Evolutionary conservation across 768 basidiomycete genomes (phyloP), one percentile per base, ranked within the genome.

Genomic region (Sporobolomyces phaffii): DNA sequence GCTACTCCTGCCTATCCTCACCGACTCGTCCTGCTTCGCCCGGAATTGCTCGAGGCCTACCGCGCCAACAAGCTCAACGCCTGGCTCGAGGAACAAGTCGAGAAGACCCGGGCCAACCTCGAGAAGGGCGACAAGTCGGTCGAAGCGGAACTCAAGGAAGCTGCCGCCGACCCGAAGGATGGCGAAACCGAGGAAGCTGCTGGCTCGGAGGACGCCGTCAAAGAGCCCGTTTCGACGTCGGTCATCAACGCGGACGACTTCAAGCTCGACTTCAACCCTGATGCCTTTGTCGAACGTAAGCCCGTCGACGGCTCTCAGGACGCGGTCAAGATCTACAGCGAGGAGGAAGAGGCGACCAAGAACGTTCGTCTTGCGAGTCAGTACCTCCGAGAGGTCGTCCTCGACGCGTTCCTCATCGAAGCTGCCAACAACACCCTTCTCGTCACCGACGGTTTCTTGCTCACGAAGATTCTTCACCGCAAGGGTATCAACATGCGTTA

Each of bases 401-500:
- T 80, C 40, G 76, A 76, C 15, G 74, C 75, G 1, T 74, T 80
- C 65, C 74, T 77, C 36, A 58, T 77, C 62, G 76, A 79, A 29
- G 66, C 78, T 38, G 76, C 75, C 43, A 71, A 75, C 31, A 72
- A 72, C 47, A 73, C 73, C 22, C 69, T 74, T 24, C 72, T 73
- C 33, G 53, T 78, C 44, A 77, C 78, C 72, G 80, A 81, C 60
- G 80, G 80, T 36, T 61, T 70, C 34, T 67, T 75, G 26, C 73
- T 81, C 41, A 75, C 78, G 40, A 74, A 73, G 66, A 48, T 72
- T 40, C 68, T 81, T 44, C 80, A 81, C 72, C 68, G 69, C 40
- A 70, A 77, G 47, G 80, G 80, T 72, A 79, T 81, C 78, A 81
- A 81, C 75, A 80, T 81, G 69, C 76, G 80, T 44, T 81, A 81